Evolutionary conservation across 1,284 basidiomycete genomes (phyloP), one percentile per base, ranked within the genome.

Genomic region (Thelephora terrestris): DNA sequence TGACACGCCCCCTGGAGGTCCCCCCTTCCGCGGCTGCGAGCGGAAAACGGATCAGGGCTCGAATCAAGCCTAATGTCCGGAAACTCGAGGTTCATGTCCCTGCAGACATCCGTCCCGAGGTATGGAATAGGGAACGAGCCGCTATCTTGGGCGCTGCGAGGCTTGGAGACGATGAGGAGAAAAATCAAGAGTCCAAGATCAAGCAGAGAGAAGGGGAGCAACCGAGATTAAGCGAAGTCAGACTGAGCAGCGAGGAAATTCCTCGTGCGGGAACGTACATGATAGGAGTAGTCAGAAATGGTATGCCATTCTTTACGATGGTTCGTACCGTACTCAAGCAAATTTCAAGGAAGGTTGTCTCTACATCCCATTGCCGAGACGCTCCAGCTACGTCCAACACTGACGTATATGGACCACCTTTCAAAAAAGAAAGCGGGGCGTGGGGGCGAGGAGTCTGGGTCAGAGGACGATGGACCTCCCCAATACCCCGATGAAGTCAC

Each of bases 1-100:
- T 88, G 5, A 79, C 74, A 23, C 73, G 85, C 25, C 79, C 85
- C 4, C 69, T 90, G 2, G 81, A 84, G 64, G 73, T 73, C 3
- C 85, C 87, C 4, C 85, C 87, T 16, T 81, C 83, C 7, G 84
- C 87, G 16, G 63, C 66, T 36, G 61, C 74, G 32, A 81, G 78
- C 55, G 87, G 87, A 20, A 89, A 89, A 63, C 75, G 76, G 32
- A 85, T 90, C 48, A 72, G 71, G 39, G 84, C 85, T 7, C 76
- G 86, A 38, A 65, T 81, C 51, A 89, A 88, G 62, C 73, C 79
- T 5, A 66, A 71, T 42, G 69, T 73, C 39, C 74, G 71, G 45
- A 70, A 79, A 55, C 63, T 85, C 34, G 86, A 90, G 60, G 71
- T 90, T 17, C 85, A 87, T 63, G 73, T 90, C 6, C 86, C 86